Conservation (phyloP, 305 asterid genomes). For the Euphrasia arctica region DNA sequence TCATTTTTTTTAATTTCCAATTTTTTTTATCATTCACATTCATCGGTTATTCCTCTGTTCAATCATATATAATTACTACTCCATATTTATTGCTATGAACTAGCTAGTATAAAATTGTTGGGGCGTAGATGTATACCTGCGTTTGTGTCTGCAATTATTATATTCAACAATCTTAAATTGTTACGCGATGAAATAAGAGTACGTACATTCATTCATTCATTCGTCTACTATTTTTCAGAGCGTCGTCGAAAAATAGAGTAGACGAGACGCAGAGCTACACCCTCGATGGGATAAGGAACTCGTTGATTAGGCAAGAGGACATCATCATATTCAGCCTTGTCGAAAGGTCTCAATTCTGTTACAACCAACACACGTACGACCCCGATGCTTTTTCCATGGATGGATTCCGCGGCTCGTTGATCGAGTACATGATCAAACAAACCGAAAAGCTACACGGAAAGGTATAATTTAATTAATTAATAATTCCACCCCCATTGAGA, state of each 20-base stretch:
- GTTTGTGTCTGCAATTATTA: too few relatives aligned
- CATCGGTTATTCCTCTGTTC: too few relatives aligned
- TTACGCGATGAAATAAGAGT: too few relatives aligned
- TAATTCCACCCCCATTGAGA: not conserved
- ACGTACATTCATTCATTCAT: too few relatives aligned
- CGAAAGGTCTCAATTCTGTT: constrained; percentile 84
- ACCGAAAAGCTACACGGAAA: constrained; percentile 86
- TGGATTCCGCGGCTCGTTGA: constrained; percentile 68
- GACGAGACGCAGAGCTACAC: constrained; percentile 69
- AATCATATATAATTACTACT: too few relatives aligned
- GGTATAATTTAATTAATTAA: constrained; percentile 35
- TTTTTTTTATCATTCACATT: too few relatives aligned
- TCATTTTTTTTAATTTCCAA: too few relatives aligned
- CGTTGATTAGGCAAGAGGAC: constrained; percentile 82
- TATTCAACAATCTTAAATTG: too few relatives aligned
- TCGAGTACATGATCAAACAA: constrained; percentile 78
- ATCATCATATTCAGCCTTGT: constrained; percentile 83
- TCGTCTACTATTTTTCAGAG: constrained; percentile 31
- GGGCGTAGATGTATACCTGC: too few relatives aligned
- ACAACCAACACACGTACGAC: constrained; percentile 58
- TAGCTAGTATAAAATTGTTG: too few relatives aligned
- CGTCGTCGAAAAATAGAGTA: constrained; percentile 45
- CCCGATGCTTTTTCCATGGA: constrained; percentile 55
- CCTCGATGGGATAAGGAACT: constrained; percentile 72
- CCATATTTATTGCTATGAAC: too few relatives aligned